phyloP scores from a whole-genome alignment of 106 monocot species.

The Agapanthus africanus region DNA sequence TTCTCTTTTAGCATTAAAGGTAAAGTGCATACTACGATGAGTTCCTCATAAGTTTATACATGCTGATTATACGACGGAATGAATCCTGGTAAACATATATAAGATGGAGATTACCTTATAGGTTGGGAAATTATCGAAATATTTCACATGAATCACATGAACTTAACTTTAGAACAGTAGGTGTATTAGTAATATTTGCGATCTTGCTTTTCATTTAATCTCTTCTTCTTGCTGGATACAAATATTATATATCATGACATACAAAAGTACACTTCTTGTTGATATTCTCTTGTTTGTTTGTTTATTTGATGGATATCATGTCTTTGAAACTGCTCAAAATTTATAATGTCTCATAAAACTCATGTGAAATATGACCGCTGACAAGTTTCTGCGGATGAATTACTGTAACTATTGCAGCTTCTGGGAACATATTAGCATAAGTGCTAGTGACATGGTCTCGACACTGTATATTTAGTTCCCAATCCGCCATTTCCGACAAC shows the following conservation, averaged over 20 bases:
- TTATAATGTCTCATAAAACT: background rate
- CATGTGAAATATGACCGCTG: background rate
- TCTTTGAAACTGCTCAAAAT: background rate
- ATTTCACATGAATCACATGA: background rate
- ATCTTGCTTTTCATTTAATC: conserved; percentile 1
- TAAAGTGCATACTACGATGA: background rate
- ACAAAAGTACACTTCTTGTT: background rate
- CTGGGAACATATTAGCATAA: background rate
- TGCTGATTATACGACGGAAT: background rate
- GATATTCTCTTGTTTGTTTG: background rate
- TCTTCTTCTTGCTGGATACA: background rate
- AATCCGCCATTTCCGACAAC: no score
- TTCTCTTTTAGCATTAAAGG: background rate
- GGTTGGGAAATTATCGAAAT: background rate
- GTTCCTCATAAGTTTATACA: background rate
- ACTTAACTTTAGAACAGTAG: background rate
- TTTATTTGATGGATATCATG: background rate
- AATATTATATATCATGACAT: background rate
- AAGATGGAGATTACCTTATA: background rate
- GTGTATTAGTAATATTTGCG: background rate
- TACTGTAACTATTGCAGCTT: background rate
- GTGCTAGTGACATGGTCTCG: conserved; percentile 1
- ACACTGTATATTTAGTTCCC: background rate
- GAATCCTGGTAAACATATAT: background rate
- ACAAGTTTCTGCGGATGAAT: background rate